These are phyloP conservation scores for Pichia membranifaciens DNA, from an alignment of 805 yeast genomes.

Conservation along the genomic window DNA sequence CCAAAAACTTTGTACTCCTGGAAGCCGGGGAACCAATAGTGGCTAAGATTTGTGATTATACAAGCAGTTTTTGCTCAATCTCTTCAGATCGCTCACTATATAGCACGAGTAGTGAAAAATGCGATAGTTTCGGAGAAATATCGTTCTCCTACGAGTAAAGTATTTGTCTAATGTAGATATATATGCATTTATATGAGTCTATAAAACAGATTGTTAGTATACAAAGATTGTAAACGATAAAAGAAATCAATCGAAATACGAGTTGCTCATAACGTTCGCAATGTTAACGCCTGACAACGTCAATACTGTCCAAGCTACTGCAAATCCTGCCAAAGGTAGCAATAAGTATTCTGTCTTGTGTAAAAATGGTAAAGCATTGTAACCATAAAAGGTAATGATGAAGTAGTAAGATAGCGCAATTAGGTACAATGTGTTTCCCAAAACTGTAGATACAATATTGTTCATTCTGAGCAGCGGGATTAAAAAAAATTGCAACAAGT, in stretches of 20 bases:
- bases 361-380: conserved; percentile 64
- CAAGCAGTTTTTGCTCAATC: too few species aligned
- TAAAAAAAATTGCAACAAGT: conserved; percentile 66
- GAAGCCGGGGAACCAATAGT: too few species aligned
- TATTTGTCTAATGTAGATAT: not conserved
- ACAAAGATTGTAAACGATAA: not conserved
- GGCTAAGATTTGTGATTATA: too few species aligned
- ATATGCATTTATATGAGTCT: not conserved
- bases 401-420: conserved; percentile 71
- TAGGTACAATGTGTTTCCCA: conserved; percentile 77
- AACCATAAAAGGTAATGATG: conserved; percentile 83
- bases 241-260: conserved; percentile 22
- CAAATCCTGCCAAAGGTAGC: conserved; percentile 58
- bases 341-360: conserved; percentile 56
- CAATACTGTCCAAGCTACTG: conserved; percentile 49
- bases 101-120: too few species aligned
- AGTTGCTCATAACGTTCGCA: conserved; percentile 56
- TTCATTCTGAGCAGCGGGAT: conserved; percentile 65
- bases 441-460: conserved; percentile 58
- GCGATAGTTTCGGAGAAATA: too few species aligned
- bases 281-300: conserved; percentile 67
- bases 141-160: not conserved
- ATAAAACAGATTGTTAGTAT: not conserved
- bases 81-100: too few species aligned
- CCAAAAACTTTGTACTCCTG: too few species aligned